Evolutionary conservation across 352 stramenopile genomes (phyloP).

Genomic region (Pythium guiyangense): DNA sequence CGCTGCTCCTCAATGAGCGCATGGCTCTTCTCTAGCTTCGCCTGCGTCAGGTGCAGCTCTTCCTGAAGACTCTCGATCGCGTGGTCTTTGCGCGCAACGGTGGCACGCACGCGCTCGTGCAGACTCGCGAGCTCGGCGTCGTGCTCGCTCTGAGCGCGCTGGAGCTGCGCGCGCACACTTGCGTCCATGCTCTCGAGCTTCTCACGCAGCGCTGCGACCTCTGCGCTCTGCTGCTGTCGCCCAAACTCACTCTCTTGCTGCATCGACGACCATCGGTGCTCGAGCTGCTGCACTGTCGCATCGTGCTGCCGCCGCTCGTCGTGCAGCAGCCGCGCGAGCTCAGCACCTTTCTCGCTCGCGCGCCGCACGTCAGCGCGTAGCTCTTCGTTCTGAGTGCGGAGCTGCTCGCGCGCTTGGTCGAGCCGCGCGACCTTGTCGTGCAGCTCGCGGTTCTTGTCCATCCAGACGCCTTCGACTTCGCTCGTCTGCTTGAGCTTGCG

Average conservation of each 20-base stretch:
- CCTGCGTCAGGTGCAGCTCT: conserved; percentile 64
- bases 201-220: conserved; percentile 42
- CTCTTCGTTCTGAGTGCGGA: conserved; percentile 43
- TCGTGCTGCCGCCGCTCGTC: conserved; percentile 60
- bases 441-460: conserved; percentile 80
- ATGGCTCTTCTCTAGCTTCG: conserved; percentile 70
- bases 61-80: conserved; percentile 59
- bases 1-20: conserved; percentile 74
- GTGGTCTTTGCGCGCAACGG: conserved; percentile 64
- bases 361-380: conserved; percentile 34
- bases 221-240: conserved; percentile 37
- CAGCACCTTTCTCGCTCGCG: conserved; percentile 38
- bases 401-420: conserved; percentile 36
- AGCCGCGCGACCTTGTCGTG: conserved; percentile 61
- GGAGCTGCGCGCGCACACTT: conserved; percentile 33
- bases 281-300: conserved; percentile 26
- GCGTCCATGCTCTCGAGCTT: conserved; percentile 33
- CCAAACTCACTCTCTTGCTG: conserved; percentile 35
- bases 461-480: conserved; percentile 80
- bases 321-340: conserved; percentile 50
- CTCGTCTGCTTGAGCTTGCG: conserved; percentile 71
- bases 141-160: conserved; percentile 44
- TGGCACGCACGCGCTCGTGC: conserved; percentile 66
- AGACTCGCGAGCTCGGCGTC: conserved; percentile 53
- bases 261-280: conserved; percentile 35